Evolutionary conservation across 345 rosid species (phyloP).

Genomic region (Nephelium lappaceum): DNA sequence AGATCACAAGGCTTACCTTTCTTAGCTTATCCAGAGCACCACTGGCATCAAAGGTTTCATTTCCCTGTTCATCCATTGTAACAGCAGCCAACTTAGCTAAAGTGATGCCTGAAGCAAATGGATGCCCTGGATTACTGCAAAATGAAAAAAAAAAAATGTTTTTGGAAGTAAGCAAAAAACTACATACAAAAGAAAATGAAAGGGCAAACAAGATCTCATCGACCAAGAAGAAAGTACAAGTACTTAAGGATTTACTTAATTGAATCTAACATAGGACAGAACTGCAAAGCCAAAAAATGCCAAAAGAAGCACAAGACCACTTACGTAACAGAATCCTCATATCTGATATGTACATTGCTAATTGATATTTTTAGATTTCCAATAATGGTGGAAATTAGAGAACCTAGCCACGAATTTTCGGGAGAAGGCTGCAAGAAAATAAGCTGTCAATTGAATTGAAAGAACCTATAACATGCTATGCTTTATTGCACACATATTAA

Average conservation of each 20-base stretch:
- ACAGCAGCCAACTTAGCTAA: constrained; percentile 98
- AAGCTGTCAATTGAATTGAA: constrained; percentile 26
- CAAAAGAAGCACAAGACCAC: constrained; percentile 28
- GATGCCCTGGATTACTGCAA: constrained; percentile 82
- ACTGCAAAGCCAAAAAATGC: constrained; percentile 7
- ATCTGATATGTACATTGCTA: constrained; percentile 97
- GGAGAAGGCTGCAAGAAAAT: constrained; percentile 64
- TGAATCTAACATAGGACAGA: not conserved
- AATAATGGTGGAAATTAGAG: constrained; percentile 87
- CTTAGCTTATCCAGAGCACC: constrained; percentile 94
- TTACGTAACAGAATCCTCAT: constrained; percentile 89
- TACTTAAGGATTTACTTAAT: not conserved
- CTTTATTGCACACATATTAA: not conserved
- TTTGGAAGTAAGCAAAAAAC: constrained; percentile 27
- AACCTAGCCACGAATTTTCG: constrained; percentile 95
- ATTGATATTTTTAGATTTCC: constrained; percentile 98
- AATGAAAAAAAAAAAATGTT: constrained; percentile 6
- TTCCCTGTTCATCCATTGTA: constrained; percentile 94
- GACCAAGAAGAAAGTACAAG: not conserved
- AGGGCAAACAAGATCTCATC: not conserved
- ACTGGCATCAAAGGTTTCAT: constrained; percentile 97
- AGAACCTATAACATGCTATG: not conserved
- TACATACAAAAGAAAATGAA: not conserved
- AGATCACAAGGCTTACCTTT: constrained; percentile 61
- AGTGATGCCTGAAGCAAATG: constrained; percentile 91